Conservation (phyloP, 2,329 filamentous ascomycete genomes). For the Thelonectria olida region DNA sequence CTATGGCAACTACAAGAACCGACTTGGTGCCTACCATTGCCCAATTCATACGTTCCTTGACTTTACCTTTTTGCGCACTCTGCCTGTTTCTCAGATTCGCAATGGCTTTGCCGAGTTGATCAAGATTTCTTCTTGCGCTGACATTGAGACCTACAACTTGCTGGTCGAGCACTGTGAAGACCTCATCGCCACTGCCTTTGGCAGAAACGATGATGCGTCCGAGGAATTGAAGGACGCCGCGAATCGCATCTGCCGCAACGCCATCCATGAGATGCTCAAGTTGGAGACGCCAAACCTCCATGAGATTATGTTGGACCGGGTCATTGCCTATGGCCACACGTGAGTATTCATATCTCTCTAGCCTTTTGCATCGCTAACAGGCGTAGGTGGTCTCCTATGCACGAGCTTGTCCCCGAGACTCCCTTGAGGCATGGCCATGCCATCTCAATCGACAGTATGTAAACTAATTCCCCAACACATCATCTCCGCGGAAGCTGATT, state of each 20-base stretch:
- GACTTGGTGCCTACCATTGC: constrained; percentile 77
- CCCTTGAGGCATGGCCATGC: constrained; percentile 78
- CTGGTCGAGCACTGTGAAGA: constrained; percentile 76
- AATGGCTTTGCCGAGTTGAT: constrained; percentile 81
- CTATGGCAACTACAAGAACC: constrained; percentile 80
- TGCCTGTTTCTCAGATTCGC: constrained; percentile 73
- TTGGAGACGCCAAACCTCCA: constrained; percentile 78
- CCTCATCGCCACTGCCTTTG: constrained; percentile 72
- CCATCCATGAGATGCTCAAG: constrained; percentile 78
- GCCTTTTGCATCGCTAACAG: background rate
- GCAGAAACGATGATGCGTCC: constrained; percentile 64
- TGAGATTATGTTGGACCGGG: constrained; percentile 75
- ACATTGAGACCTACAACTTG: constrained; percentile 71
- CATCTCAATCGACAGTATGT: constrained; percentile 71
- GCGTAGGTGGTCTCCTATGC: constrained; percentile 72
- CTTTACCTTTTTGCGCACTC: constrained; percentile 75
- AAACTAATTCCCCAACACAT: no score
- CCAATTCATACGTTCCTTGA: constrained; percentile 78
- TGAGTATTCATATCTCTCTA: constrained; percentile 43
- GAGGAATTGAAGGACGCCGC: constrained; percentile 67
- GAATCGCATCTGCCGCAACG: constrained; percentile 73
- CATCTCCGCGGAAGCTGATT: background rate
- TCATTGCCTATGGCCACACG: constrained; percentile 80
- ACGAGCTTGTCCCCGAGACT: constrained; percentile 74
- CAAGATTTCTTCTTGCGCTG: constrained; percentile 78